Evolutionary conservation across 2,329 filamentous ascomycete genomes (phyloP).

Genomic region (Rutstroemia sp.): DNA sequence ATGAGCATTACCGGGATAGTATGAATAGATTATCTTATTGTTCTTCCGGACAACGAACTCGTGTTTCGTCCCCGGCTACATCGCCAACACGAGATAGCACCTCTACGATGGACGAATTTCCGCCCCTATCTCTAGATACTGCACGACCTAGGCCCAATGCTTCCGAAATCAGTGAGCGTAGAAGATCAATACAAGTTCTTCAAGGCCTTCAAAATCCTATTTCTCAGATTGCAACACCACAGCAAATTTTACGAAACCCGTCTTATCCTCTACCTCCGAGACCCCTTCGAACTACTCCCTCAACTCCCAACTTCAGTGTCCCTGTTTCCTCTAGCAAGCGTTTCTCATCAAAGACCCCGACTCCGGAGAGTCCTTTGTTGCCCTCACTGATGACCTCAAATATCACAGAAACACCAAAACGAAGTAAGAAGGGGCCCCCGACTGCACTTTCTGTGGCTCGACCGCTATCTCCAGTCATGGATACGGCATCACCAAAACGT

Average conservation of each 20-base stretch:
- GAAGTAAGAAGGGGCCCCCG: slow-evolving; percentile 14
- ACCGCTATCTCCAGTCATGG: slow-evolving; percentile 17
- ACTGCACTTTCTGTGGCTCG: slow-evolving; percentile 13
- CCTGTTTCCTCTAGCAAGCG: slow-evolving; percentile 24
- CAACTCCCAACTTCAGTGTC: slow-evolving; percentile 28
- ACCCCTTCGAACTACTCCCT: slow-evolving; percentile 12
- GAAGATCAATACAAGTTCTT: slow-evolving; percentile 27
- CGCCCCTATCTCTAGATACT: slow-evolving; percentile 15
- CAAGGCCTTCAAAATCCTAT: slow-evolving; percentile 15
- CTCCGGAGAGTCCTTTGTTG: slow-evolving; percentile 6
- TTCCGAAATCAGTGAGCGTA: slow-evolving; percentile 22
- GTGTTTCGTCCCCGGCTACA: slow-evolving; percentile 50
- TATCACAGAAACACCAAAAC: slow-evolving; percentile 10
- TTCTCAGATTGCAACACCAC: slow-evolving; percentile 16
- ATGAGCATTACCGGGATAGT: slow-evolving; percentile 50
- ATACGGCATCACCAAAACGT: slow-evolving; percentile 12
- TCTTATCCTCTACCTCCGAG: slow-evolving; percentile 15
- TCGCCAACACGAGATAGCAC: slow-evolving; percentile 49
- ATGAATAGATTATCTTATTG: slow-evolving; percentile 50
- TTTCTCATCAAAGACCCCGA: slow-evolving; percentile 10
- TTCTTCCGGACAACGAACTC: slow-evolving; percentile 53
- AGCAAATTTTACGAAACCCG: slow-evolving; percentile 13
- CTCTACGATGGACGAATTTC: slow-evolving; percentile 32
- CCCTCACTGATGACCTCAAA: not conserved
- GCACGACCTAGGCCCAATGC: slow-evolving; percentile 22